phyloP scores from a whole-genome alignment of 2,329 filamentous ascomycete genomes.

The Exophiala oligosperma region DNA sequence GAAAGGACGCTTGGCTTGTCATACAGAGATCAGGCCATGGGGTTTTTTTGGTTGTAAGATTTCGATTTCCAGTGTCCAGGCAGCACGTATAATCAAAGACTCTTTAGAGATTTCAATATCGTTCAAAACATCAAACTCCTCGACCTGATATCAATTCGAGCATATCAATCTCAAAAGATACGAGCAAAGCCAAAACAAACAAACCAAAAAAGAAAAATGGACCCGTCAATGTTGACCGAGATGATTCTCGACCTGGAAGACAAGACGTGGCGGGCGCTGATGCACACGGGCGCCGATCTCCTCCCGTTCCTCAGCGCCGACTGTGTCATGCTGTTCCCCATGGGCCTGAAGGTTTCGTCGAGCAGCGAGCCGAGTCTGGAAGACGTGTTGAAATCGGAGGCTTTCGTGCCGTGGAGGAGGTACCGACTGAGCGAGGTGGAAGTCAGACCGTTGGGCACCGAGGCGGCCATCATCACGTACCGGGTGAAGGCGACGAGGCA shows the following conservation, averaged over 20 bases:
- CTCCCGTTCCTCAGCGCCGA: slow-evolving; percentile 29
- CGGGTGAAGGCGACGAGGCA: slow-evolving; percentile 25
- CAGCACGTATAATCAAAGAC: no score
- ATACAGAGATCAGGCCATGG: no score
- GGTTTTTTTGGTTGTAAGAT: no score
- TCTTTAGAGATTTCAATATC: no score
- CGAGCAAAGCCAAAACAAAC: no score
- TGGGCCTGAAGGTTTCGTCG: slow-evolving; percentile 27
- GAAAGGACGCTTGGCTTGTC: no score
- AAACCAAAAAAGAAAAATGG: slow-evolving; percentile 1
- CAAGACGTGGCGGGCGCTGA: slow-evolving; percentile 28
- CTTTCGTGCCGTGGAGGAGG: slow-evolving; percentile 28
- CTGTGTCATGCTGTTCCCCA: slow-evolving; percentile 29
- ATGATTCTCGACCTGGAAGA: slow-evolving; percentile 27
- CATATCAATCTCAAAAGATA: no score
- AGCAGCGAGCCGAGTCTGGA: slow-evolving; percentile 24
- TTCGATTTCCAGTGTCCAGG: no score
- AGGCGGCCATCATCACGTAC: slow-evolving; percentile 28
- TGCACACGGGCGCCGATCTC: slow-evolving; percentile 21
- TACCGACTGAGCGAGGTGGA: slow-evolving; percentile 26
- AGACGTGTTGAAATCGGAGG: slow-evolving; percentile 29
- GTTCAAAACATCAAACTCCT: no score
- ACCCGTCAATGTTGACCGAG: slow-evolving; percentile 20
- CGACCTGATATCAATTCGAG: no score
- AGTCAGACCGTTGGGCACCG: slow-evolving; percentile 23